These are phyloP conservation scores for Colletotrichum eleusines DNA, from an alignment of 2,329 filamentous ascomycete genomes.

Conservation along the genomic window DNA sequence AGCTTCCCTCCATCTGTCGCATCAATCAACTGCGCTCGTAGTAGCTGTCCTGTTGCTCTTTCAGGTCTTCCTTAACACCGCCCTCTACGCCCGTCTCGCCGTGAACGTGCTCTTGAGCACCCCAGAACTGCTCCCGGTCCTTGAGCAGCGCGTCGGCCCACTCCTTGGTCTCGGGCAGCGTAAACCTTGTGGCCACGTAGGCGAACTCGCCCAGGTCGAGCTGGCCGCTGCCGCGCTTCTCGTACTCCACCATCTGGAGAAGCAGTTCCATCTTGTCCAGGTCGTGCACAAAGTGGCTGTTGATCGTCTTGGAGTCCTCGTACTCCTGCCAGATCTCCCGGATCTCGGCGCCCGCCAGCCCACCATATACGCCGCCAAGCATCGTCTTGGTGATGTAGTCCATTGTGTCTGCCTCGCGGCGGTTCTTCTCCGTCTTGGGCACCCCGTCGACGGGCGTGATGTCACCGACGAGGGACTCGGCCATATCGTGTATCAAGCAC, in stretches of 20 bases:
- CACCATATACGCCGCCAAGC: conserved; percentile 81
- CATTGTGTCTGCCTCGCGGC: conserved; percentile 91
- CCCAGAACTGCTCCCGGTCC: conserved; percentile 83
- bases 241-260: conserved; percentile 96
- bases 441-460: conserved; percentile 94
- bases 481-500: conserved; percentile 98
- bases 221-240: conserved; percentile 74
- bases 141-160: conserved; percentile 83
- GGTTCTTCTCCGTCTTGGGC: conserved; percentile 86
- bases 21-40: conserved; percentile 50
- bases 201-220: conserved; percentile 89
- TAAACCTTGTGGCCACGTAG: conserved; percentile 79
- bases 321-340: conserved; percentile 93
- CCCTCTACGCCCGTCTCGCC: conserved; percentile 58
- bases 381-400: conserved; percentile 84
- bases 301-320: conserved; percentile 85
- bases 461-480: conserved; percentile 93
- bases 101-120: conserved; percentile 59
- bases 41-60: conserved; percentile 62
- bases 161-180: conserved; percentile 79
- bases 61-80: conserved; percentile 53
- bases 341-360: conserved; percentile 76
- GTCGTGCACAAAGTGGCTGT: conserved; percentile 93
- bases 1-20: neutral
- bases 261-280: conserved; percentile 97